These are phyloP conservation scores for Kluyveromyces starmeri DNA, from an alignment of 805 yeast species.

Conservation along the genomic window DNA sequence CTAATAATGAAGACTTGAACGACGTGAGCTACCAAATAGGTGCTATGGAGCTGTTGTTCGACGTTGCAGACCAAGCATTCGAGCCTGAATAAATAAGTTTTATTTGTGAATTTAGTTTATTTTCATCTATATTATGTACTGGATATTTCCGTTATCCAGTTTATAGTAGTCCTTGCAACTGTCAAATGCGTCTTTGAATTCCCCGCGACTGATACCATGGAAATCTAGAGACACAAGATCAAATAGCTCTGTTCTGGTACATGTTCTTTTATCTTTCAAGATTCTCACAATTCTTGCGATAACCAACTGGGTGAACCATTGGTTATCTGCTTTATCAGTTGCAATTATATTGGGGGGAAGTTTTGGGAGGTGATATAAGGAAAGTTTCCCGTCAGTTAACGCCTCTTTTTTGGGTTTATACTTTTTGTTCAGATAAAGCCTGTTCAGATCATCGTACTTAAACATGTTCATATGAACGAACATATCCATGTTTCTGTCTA, in stretches of 20 bases:
- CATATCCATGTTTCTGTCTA: conserved; percentile 12
- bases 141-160: conserved; percentile 2
- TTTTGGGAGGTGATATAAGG: conserved; percentile 12
- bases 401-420: conserved; percentile 17
- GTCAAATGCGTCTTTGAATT: conserved; percentile 24
- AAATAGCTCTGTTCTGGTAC: conserved; percentile 6
- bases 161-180: conserved; percentile 7
- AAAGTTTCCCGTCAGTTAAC: conserved; percentile 16
- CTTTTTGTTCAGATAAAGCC: conserved; percentile 13
- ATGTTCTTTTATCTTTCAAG: conserved; percentile 12
- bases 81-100: conserved; percentile 40
- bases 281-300: conserved; percentile 21
- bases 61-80: conserved; percentile 75
- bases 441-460: conserved; percentile 4
- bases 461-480: conserved; percentile 15
- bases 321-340: conserved; percentile 8
- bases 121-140: conserved; percentile 5
- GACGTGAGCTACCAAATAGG: conserved; percentile 69
- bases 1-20: conserved; percentile 56
- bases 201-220: conserved; percentile 25
- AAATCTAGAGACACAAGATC: conserved; percentile 11
- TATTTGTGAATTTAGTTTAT: background rate
- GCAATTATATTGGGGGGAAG: background rate
- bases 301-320: conserved; percentile 24
- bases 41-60: conserved; percentile 75